Base-by-base conservation (phyloP, 148 eudicot genomes). In the Arbutus unedo region DNA sequence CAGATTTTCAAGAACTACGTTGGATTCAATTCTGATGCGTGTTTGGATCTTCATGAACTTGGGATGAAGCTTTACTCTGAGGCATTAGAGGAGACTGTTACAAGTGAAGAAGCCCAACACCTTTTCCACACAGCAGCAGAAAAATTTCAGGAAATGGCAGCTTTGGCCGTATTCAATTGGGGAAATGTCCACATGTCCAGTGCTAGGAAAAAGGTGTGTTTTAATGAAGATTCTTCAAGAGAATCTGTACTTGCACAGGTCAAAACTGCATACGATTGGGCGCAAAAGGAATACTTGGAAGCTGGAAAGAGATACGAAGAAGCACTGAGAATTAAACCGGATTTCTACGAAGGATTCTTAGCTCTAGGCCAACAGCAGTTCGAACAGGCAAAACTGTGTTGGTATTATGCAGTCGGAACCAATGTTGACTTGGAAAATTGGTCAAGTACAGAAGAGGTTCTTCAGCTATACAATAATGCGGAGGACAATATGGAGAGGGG, bases 151-250 rank as follows among this genome's bases (percentile, higher is more conserved):
- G 99, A 96, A 80, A 89, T 96, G 98, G 91, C 93, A 6, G 97
- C 98, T 77, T 91, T 96, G 84, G 98, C 99, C 80, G 83, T 94
- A 74, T 96, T 96, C 82, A 96, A 96, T 81, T 94, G 98, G 87
- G 99, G 99, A 66, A 96, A 93, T 88, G 94, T 93, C 78, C 98
- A 94, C 84, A 93, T 96, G 98, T 90, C 99, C 51, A 86, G 90
- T 82, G 99, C 99, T 64, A 90, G 97, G 78, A 96, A 89, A 82
- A 88, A 84, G 83, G 90, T 93, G 16, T 89, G 86, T 82, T 83
- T 88, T 15, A 49, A 84, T 2, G 99, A 92, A 82, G 96, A 91
- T 81, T 81, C 89, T 73, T 88, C 94, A 5, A 83, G 82, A 41
- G 93, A 91, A 79, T 82, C 89, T 23, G 84, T 89, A 44, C 89